Conservation (phyloP, 768 basidiomycete species). For the Mycena belliarum region DNA sequence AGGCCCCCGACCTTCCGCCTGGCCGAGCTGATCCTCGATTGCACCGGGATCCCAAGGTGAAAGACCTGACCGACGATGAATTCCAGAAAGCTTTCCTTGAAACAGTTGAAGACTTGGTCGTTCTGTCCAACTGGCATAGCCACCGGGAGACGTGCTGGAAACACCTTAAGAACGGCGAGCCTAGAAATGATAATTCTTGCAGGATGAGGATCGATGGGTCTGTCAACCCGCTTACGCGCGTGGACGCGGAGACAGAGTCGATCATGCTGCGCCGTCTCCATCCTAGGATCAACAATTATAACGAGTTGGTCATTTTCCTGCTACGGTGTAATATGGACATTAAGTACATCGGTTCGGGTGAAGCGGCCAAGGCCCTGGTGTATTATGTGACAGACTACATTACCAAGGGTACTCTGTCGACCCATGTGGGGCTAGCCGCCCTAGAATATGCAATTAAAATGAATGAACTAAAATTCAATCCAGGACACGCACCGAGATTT, state of each 20-base stretch:
- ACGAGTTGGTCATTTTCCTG: not conserved
- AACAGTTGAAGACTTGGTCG: too few species aligned
- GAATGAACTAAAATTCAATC: not conserved
- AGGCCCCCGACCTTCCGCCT: too few species aligned
- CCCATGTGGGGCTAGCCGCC: constrained; percentile 22
- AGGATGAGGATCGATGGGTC: not conserved
- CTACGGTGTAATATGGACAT: too few species aligned
- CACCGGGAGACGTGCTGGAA: not conserved
- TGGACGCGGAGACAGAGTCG: not conserved
- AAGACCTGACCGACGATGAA: too few species aligned
- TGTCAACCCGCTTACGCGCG: not conserved
- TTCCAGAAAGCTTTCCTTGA: too few species aligned
- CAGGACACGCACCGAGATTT: not conserved
- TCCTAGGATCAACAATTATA: not conserved
- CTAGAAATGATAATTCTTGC: not conserved
- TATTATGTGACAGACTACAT: constrained; percentile 41
- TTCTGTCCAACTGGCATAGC: not conserved
- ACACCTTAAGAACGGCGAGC: not conserved
- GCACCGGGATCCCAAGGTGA: too few species aligned
- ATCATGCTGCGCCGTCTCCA: constrained; percentile 21
- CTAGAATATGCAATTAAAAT: constrained; percentile 12
- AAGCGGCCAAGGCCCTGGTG: constrained; percentile 32
- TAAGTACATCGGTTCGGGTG: constrained; percentile 35
- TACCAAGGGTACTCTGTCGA: constrained; percentile 29
- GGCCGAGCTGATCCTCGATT: too few species aligned